Evolutionary conservation across 2,329 filamentous ascomycete species (phyloP), one percentile per base, ranked within the genome.

Genomic region (Endocalyx cinctus): DNA sequence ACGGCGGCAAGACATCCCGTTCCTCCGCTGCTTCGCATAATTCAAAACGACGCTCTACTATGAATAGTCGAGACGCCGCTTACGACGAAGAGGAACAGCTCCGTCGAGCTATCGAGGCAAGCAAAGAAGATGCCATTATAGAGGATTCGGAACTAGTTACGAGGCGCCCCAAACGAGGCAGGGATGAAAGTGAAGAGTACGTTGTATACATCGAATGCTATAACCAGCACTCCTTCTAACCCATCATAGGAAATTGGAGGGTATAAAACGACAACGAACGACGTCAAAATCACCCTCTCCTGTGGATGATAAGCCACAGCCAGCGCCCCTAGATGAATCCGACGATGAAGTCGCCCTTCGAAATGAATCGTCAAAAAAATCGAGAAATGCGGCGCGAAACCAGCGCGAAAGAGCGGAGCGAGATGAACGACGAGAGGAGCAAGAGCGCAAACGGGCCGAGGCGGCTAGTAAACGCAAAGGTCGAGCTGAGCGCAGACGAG

Each of bases 21-120:
- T 67, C 67, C 34, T 69, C 67, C 13, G 53, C 50, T 12, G 42
- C 63, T 10, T 64, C 63, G 27, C 72, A 78, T 34, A 73, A 77
- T 33, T 79, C 82, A 23, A 97, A 96, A 59, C 79, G 92, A 39
- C 78, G 92, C 17, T 95, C 88, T 14, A 98, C 92, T 6, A 96
- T 97, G 87, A 95, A 97, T 55, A 98, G 92, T 58, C 80, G 90
- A 42, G 84, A 88, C 58, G 89, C 90, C 26, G 90, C 88, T 15
- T 97, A 97, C 50, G 89, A 97, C 45, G 92, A 98, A 61, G 89
- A 94, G 49, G 87, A 94, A 57, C 82, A 89, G 51, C 62, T 98
- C 25, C 79, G 88, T 34, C 79, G 85, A 46, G 92, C 90, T 18
- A 88, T 98, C 48, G 90, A 97, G 59, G 89, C 94, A 41, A 98